These are phyloP conservation scores for Fusarium goolgardi DNA, from an alignment of 2,329 filamentous ascomycete genomes.

Conservation along the genomic window DNA sequence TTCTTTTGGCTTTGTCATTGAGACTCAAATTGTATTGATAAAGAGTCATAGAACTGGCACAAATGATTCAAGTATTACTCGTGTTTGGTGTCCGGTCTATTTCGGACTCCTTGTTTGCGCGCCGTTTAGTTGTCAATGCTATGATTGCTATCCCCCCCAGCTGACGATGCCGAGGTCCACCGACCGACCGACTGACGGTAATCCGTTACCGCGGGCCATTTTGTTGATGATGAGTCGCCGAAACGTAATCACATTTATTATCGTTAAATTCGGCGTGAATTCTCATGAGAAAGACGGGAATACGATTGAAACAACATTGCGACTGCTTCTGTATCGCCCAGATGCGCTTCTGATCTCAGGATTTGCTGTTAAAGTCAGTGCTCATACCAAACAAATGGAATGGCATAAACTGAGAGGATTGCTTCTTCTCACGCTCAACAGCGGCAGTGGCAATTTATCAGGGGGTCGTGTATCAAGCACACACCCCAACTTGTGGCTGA, in stretches of 20 bases:
- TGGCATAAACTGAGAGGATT: background rate
- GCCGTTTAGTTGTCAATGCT: background rate
- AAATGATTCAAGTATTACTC: background rate
- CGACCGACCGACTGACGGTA: background rate
- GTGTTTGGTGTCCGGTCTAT: background rate
- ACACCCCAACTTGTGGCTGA: too few species aligned
- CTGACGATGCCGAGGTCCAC: slow-evolving; percentile 35
- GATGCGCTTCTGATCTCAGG: background rate
- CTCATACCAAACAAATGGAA: background rate
- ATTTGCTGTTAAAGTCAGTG: background rate
- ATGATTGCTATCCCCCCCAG: background rate
- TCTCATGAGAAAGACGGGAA: background rate
- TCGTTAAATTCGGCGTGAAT: background rate
- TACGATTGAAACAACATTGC: background rate
- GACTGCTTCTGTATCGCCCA: background rate
- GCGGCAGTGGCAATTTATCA: slow-evolving; percentile 2
- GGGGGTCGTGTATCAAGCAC: too few species aligned
- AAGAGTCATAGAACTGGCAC: background rate
- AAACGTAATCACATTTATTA: background rate
- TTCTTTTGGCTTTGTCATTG: slow-evolving; percentile 27
- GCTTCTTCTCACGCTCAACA: background rate
- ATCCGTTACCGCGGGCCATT: slow-evolving; percentile 1
- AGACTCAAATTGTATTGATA: background rate
- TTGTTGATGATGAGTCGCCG: background rate
- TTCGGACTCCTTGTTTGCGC: background rate